Evolutionary conservation across 1,284 basidiomycete genomes (phyloP), one percentile per base, ranked within the genome.

Genomic region (Irpex lacteus): DNA sequence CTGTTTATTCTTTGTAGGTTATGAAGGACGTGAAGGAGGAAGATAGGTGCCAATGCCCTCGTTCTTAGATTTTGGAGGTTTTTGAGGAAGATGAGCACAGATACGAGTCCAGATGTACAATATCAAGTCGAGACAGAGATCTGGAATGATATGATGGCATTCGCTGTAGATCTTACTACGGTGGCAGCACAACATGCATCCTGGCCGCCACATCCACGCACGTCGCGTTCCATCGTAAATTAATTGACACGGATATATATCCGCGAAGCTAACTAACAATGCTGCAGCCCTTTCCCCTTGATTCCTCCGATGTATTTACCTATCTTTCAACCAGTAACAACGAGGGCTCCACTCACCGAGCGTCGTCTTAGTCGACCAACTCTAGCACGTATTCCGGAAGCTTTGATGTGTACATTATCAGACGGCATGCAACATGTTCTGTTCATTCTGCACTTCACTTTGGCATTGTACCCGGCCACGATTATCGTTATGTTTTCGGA

Each of bases 11-110:
- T 53, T 53, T 21, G 34, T 72, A 89, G 87, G 88, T 88, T 65
- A 88, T 92, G 88, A 78, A 79, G 68, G 75, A 81, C 69, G 86
- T 91, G 68, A 83, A 85, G 71, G 87, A 87, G 66, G 87, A 87
- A 70, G 84, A 91, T 74, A 85, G 81, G 74, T 92, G 90, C 75
- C 75, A 72, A 68, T 92, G 90, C 72, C 67, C 78, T 58, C 66
- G 68, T 52, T 64, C 66, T 56, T 65, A 56, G 38, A 64, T 53
- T 34, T 6, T 34, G 32, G 32, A 34, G 32, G 32, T 34, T 34
- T 34, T 6, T 34, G 32, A 5, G 32, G 32, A 5, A 34, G 32
- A 34, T 6, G 32, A 34, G 1, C 32, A 34, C 32, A 34, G 32
- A 34, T 34, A 34, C 7, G 40, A 47, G 40, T 47, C 40, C 40